Evolutionary conservation across 1,284 basidiomycete species (phyloP), one percentile per base, ranked within the genome.

Genomic region (Ustilago crameri): DNA sequence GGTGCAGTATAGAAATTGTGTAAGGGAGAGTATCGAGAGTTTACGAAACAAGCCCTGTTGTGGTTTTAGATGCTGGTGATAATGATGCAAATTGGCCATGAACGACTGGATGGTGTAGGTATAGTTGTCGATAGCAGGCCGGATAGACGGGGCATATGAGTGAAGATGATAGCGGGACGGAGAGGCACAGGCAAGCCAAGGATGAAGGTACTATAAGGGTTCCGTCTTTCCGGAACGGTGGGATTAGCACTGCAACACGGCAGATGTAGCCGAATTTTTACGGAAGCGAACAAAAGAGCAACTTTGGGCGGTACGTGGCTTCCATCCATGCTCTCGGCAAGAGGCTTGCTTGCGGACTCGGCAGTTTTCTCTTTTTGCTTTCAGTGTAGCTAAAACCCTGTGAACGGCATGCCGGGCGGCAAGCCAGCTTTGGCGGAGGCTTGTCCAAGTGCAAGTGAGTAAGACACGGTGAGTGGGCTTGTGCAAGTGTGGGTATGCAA

Each of bases 281-380:
- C n/a, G n/a, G n/a, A n/a, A n/a, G n/a, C n/a, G n/a, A n/a, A n/a
- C n/a, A n/a, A n/a, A n/a, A n/a, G n/a, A n/a, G n/a, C n/a, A n/a
- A n/a, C n/a, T n/a, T n/a, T n/a, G 18, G 22, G 10, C 22, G 41
- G 41, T 42, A 42, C 41, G 15, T 15, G 41, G 41, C 41, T 23
- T 42, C 2, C 41, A 42, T 27, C 54, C 54, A 56, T 45, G 54
- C 38, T 38, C 54, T 56, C 54, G 54, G 54, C 46, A 49, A 56
- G 9, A 37, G 46, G 32, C 15, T 24, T 24, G 14, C 35, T 26
- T 40, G 35, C 34, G 46, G 27, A n/a, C n/a, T n/a, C n/a, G n/a
- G n/a, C n/a, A n/a, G n/a, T n/a, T n/a, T n/a, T n/a, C n/a, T n/a
- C n/a, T n/a, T n/a, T 23, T 42, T 23, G 17, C 22, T 42, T 18